Evolutionary conservation across 2,329 filamentous ascomycete species (phyloP).

Genomic region (Microcyclosporella mali): DNA sequence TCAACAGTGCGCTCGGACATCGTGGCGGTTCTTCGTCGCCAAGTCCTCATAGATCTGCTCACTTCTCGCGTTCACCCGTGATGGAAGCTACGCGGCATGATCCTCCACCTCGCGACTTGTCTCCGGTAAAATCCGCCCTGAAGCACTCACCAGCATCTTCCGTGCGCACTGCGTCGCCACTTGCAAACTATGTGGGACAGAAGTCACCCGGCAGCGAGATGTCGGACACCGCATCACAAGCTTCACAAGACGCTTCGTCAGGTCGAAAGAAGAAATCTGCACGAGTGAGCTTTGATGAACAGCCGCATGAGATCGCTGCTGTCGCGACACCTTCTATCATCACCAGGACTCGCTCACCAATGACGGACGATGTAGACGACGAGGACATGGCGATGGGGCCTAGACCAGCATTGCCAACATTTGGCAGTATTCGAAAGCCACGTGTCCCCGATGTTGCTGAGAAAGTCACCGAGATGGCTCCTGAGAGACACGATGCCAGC

Average conservation of each 20-base stretch:
- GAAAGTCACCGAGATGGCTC: constrained; percentile 44
- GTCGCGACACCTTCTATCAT: constrained; percentile 40
- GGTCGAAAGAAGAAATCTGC: constrained; percentile 56
- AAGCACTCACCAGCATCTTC: constrained; percentile 56
- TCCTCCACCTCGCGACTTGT: constrained; percentile 64
- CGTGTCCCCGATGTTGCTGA: constrained; percentile 41
- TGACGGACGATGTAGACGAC: constrained; percentile 48
- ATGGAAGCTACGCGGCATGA: constrained; percentile 57
- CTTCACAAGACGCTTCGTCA: constrained; percentile 31
- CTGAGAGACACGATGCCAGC: constrained; percentile 46
- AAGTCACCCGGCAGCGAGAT: constrained; percentile 46
- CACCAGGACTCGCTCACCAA: constrained; percentile 20
- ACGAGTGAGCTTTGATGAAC: constrained; percentile 73
- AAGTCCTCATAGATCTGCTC: constrained; percentile 63
- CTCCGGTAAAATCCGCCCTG: constrained; percentile 70
- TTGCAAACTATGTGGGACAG: constrained; percentile 44
- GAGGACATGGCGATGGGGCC: constrained; percentile 64
- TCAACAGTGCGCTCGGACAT: constrained; percentile 12
- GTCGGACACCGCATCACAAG: constrained; percentile 50
- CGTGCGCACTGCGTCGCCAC: constrained; percentile 38
- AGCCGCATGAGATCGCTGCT: constrained; percentile 33
- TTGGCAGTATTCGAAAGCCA: constrained; percentile 59
- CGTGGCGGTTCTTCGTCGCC: constrained; percentile 30
- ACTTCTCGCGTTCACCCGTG: constrained; percentile 56
- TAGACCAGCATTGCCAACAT: constrained; percentile 65